Percentiles rank a stretch among this genome's conserved stretches.
Evolutionary conservation across 176 grass and related monocot genomes (phyloP).

Genomic region (Zea luxurians): DNA sequence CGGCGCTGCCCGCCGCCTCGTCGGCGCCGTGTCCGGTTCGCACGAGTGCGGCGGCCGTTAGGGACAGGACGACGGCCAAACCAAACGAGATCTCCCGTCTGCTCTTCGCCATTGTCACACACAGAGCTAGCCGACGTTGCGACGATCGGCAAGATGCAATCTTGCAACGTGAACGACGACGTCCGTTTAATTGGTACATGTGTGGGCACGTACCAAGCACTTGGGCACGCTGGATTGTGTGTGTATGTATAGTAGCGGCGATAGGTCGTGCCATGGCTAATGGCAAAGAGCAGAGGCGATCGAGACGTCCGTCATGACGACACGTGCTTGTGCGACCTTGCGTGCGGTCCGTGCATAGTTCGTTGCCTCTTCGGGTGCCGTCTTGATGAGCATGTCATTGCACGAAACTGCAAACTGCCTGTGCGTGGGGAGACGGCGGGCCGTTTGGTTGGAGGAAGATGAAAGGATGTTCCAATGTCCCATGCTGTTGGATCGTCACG

Average conservation of each 20-base stretch:
- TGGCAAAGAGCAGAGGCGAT: not conserved
- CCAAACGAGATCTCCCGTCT: slow-evolving; percentile 1
- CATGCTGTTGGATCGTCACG: slow-evolving; percentile 7
- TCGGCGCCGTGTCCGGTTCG: slow-evolving; percentile 22
- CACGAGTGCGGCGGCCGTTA: slow-evolving; percentile 23
- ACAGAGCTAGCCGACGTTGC: not conserved
- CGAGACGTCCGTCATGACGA: not conserved
- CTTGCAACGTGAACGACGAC: not conserved
- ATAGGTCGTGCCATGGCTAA: not conserved
- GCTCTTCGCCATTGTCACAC: slow-evolving; percentile 32
- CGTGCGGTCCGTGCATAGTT: not conserved
- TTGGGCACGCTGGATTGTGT: not conserved
- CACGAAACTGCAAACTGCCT: not conserved
- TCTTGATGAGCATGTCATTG: not conserved
- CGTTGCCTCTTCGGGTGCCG: not conserved
- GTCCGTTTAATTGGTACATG: not conserved
- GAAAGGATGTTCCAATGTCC: slow-evolving; percentile 34
- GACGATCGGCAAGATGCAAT: not conserved
- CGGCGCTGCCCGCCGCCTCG: not conserved
- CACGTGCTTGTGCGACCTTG: not conserved
- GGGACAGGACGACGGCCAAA: slow-evolving; percentile 12
- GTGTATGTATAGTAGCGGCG: not conserved
- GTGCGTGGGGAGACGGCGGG: not conserved
- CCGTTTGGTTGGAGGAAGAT: slow-evolving; percentile 36
- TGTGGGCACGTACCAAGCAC: not conserved